Conservation (phyloP, 1,139 yeast species). For the Suhomyces anneliseae region DNA sequence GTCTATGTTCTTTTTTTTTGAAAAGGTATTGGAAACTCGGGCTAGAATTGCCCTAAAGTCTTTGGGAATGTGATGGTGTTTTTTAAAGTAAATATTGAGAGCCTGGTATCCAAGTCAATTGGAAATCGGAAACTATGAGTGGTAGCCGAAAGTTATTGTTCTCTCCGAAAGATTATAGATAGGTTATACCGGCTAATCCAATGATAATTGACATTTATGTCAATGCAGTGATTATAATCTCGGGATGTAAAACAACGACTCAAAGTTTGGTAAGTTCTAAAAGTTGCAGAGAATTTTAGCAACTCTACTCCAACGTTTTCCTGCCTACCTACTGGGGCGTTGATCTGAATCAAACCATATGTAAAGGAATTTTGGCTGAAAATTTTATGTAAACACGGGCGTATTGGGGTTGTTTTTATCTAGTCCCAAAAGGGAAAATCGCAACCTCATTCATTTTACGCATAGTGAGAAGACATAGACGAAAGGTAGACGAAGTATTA, state of each 20-base stretch:
- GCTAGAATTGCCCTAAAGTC: no score
- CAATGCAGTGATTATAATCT: neutral
- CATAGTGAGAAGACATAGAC: neutral
- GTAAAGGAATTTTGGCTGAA: constrained; percentile 6
- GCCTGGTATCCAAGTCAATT: no score
- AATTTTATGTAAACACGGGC: constrained; percentile 9
- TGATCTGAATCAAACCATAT: neutral
- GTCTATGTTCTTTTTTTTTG: no score
- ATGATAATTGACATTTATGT: neutral
- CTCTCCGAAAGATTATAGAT: no score
- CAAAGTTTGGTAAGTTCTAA: neutral
- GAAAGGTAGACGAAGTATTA: neutral
- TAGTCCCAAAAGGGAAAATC: constrained; percentile 4
- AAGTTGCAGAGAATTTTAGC: neutral
- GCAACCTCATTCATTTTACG: neutral
- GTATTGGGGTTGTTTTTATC: constrained; percentile 5
- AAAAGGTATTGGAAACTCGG: no score
- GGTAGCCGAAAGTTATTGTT: no score
- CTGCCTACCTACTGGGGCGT: constrained; percentile 2
- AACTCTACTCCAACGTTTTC: neutral
- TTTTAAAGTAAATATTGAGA: no score
- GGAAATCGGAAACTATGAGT: no score
- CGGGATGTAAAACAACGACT: constrained; percentile 3
- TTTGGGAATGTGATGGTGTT: no score
- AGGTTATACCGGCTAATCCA: no score